Percentiles rank a stretch among this genome's conserved stretches.
Conservation (phyloP, 225 moss, liverwort and hornwort genomes). For the Polytrichum formosum region DNA sequence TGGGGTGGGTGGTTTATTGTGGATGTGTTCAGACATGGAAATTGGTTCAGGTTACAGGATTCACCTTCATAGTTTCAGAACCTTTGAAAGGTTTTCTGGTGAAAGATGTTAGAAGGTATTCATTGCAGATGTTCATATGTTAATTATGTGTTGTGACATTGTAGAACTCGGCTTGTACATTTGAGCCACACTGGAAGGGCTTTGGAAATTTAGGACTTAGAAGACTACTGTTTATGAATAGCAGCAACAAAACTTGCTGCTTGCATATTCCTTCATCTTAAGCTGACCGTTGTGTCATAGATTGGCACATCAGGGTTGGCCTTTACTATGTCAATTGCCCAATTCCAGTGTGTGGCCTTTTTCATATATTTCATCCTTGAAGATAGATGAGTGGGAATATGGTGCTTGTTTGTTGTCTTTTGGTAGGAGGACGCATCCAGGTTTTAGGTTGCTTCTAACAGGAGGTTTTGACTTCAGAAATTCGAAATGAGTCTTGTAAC, state of each 20-base stretch:
- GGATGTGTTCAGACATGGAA: not conserved
- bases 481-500: too few species aligned
- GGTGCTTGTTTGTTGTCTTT: too few species aligned
- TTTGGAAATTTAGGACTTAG: not conserved
- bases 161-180: conserved; percentile 10
- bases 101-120: not conserved
- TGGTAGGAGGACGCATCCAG: too few species aligned
- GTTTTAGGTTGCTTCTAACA: too few species aligned
- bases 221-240: not conserved
- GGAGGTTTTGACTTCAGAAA: too few species aligned
- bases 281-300: not conserved
- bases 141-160: conserved; percentile 6
- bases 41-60: not conserved
- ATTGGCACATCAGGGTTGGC: conserved; percentile 3
- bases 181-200: not conserved
- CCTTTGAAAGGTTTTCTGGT: not conserved
- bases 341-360: too few species aligned
- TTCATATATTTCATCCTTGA: too few species aligned
- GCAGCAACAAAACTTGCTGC: not conserved
- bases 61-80: not conserved
- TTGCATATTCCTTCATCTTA: not conserved
- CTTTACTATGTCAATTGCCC: not conserved
- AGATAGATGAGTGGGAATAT: too few species aligned
- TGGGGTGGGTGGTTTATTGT: not conserved
- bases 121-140: conserved; percentile 3